Percentiles rank a stretch among this genome's conserved stretches.
These are phyloP conservation scores for Debaryomyces nepalensis DNA, from an alignment of 1,139 yeast genomes.

Conservation along the genomic window DNA sequence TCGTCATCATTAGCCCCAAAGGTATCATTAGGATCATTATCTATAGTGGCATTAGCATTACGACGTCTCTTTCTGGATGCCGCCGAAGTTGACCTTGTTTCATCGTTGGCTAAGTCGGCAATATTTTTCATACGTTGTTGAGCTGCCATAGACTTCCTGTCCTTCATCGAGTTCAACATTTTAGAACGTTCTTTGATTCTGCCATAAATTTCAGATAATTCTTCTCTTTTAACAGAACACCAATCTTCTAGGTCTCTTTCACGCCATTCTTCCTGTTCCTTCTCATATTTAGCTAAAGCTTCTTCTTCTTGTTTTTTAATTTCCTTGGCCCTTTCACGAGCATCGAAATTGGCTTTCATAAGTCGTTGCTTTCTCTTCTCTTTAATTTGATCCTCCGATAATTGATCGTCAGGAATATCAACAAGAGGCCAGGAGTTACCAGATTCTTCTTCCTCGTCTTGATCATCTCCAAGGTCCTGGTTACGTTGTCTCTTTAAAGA, in stretches of 20 bases:
- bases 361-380: constrained; percentile 86
- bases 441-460: constrained; percentile 53
- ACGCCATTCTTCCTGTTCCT: constrained; percentile 79
- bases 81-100: constrained; percentile 45
- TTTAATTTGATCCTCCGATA: constrained; percentile 77
- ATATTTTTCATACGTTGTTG: constrained; percentile 92
- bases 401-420: constrained; percentile 81
- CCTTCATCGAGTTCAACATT: constrained; percentile 77
- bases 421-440: constrained; percentile 71
- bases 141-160: constrained; percentile 88
- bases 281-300: constrained; percentile 54
- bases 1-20: constrained; percentile 97
- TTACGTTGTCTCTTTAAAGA: constrained; percentile 70
- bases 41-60: constrained; percentile 65
- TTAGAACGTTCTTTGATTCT: constrained; percentile 69
- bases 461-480: constrained; percentile 63
- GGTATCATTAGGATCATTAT: constrained; percentile 90
- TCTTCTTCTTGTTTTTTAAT: constrained; percentile 66
- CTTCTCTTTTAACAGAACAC: constrained; percentile 71
- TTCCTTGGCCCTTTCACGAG: constrained; percentile 79
- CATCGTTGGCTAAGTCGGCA: constrained; percentile 85
- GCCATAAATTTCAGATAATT: constrained; percentile 60
- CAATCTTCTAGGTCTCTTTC: constrained; percentile 74
- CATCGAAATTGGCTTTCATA: constrained; percentile 85
- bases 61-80: constrained; percentile 55